phyloP scores from a whole-genome alignment of 2,329 filamentous ascomycete species.

The Truncatella angustata region DNA sequence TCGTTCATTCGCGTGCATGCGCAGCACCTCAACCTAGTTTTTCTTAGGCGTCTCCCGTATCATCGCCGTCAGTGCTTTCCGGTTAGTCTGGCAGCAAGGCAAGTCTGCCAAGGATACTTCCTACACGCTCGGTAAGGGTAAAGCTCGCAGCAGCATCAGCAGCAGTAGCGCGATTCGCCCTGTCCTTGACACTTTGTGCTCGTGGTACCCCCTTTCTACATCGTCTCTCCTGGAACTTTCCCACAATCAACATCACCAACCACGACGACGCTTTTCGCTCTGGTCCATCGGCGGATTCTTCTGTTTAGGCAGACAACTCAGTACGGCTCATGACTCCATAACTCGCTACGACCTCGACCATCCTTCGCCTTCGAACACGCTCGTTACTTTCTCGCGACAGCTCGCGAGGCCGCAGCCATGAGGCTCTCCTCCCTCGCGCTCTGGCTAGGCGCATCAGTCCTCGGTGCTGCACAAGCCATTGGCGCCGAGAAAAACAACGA shows the following conservation, averaged over 20 bases:
- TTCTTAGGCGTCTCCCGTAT: no score
- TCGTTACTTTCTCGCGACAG: constrained; percentile 18
- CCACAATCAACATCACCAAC: not conserved
- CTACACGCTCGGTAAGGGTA: no score
- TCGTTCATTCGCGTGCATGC: no score
- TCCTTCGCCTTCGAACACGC: constrained; percentile 14
- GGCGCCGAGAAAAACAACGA: constrained; percentile 37
- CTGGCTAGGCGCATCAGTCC: constrained; percentile 43
- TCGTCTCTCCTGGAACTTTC: no score
- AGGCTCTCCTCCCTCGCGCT: constrained; percentile 43
- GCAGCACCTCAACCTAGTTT: no score
- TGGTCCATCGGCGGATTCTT: not conserved
- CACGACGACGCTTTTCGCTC: not conserved
- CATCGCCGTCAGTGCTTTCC: no score
- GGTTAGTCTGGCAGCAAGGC: no score
- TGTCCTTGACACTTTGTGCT: no score
- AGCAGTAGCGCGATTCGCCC: no score
- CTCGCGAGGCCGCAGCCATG: constrained; percentile 33
- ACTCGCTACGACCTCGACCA: not conserved
- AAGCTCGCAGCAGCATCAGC: no score
- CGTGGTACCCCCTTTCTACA: no score
- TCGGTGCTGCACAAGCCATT: constrained; percentile 35
- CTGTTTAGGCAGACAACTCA: not conserved
- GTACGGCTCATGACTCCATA: not conserved
- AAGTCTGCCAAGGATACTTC: no score